A percentile compares a stretch with the other conserved stretches of the same genome.
These are phyloP conservation scores for Ceratonia siliqua DNA, from an alignment of 306 rosid genomes.

Conservation along the genomic window DNA sequence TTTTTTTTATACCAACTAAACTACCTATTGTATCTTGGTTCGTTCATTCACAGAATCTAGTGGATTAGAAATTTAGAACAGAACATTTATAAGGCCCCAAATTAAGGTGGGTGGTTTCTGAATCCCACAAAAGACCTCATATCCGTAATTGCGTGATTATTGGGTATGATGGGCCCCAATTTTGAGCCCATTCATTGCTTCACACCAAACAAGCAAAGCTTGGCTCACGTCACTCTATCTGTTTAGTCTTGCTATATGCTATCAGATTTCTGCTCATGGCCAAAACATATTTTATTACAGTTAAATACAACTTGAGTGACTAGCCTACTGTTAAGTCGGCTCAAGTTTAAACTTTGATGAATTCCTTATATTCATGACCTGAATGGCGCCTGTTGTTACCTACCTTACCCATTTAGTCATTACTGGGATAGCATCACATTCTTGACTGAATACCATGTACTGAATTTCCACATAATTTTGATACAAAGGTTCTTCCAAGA, in stretches of 20 bases:
- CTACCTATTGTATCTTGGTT: slow-evolving; percentile 1
- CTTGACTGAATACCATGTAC: too few relatives aligned
- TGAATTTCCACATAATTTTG: not conserved
- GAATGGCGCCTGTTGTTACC: not conserved
- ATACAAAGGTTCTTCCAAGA: not conserved
- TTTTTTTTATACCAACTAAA: too few relatives aligned
- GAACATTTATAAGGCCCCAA: not conserved
- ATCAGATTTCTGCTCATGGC: too few relatives aligned
- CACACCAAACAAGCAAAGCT: not conserved
- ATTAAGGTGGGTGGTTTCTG: too few relatives aligned
- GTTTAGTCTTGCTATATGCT: too few relatives aligned
- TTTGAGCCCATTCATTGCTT: not conserved
- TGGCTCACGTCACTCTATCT: not conserved
- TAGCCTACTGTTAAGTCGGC: slow-evolving; percentile 4
- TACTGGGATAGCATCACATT: not conserved
- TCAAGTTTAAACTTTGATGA: not conserved
- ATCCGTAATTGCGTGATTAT: not conserved
- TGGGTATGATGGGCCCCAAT: not conserved
- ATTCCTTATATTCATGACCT: not conserved
- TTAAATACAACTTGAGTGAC: not conserved
- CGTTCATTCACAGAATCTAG: not conserved
- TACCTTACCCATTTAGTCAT: not conserved
- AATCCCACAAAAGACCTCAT: not conserved
- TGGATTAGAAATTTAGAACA: too few relatives aligned
- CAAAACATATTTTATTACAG: not conserved